A percentile compares a stretch with the other conserved stretches of the same genome.
phyloP scores from a whole-genome alignment of 2,329 filamentous ascomycete genomes.

The Epichloe typhina region DNA sequence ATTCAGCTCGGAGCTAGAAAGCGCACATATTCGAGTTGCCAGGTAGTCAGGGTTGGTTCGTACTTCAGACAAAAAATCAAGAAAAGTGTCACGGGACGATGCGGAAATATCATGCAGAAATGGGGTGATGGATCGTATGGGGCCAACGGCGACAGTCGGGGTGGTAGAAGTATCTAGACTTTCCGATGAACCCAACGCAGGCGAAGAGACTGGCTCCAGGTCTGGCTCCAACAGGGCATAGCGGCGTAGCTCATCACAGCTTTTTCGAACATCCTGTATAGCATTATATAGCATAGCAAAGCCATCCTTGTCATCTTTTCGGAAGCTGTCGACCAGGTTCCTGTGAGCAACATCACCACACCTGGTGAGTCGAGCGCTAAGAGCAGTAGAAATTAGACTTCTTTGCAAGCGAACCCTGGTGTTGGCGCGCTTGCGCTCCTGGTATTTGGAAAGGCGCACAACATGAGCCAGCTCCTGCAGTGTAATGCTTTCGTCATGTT shows the following conservation, averaged over 20 bases:
- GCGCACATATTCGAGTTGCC: conserved; percentile 63
- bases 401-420: conserved; percentile 61
- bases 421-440: conserved; percentile 66
- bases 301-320: conserved; percentile 63
- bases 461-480: conserved; percentile 68
- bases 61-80: conserved; percentile 69
- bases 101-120: conserved; percentile 64
- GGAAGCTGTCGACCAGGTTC: conserved; percentile 66
- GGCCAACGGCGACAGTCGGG: conserved; percentile 24
- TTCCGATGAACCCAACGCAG: conserved; percentile 30
- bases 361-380: conserved; percentile 60
- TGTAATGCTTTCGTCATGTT: conserved; percentile 52
- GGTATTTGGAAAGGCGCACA: conserved; percentile 65
- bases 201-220: conserved; percentile 43
- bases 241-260: conserved; percentile 58
- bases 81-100: conserved; percentile 59
- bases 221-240: conserved; percentile 62
- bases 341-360: conserved; percentile 63
- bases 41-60: conserved; percentile 81
- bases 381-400: conserved; percentile 59
- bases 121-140: conserved; percentile 32
- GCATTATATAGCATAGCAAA: conserved; percentile 67
- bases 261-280: conserved; percentile 65
- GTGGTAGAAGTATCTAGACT: conserved; percentile 34
- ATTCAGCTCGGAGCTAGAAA: conserved; percentile 65